Base-by-base conservation (phyloP, 345 rosid species). In the Euclidium syriacum region DNA sequence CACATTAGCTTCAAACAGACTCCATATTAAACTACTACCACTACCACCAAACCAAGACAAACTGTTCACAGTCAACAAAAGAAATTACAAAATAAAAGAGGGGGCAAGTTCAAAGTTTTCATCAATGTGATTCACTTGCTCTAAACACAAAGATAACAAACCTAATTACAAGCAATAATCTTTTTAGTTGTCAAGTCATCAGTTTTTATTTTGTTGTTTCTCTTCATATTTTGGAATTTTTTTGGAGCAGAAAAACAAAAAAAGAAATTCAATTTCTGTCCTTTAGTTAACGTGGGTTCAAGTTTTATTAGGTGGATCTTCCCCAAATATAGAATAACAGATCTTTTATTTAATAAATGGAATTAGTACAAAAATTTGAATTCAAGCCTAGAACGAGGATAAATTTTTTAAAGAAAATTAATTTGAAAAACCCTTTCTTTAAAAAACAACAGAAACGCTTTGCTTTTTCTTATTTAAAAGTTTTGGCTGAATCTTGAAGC, bases 1-100 rank as follows among this genome's bases (percentile, higher is more conserved):
- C 65, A 65, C 62, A 74, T 68, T 85, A 66, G 81, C 97, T 91
- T 88, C 76, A 73, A 91, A 86, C 85, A 79, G 86, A 91, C 98
- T 91, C 90, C 78, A 78, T 33, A 32, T 67, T 64, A 80, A 87
- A 79, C 91, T 56, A 84, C 84, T 83, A 69, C 88, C 98, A 86
- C 95, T 83, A 85, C 83, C 75, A 91, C 86, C 96, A 83, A 91
- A 86, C 86, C 65, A 36, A 79, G 38, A 65, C 71, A 52, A 58
- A 75, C 47, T 49, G 49, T 63, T 57, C 51, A 61, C 10, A 38
- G 49, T 62, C 56, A 54, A 56, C 24, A 5, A 53, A 57, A 63
- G 24, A 15, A 68, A 72, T n/a, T n/a, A 59, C 7, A 16, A 6
- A 17, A 4, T 12, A 33, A 17, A 42, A 12, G 10, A 26, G 16